Evolutionary conservation across 1,284 basidiomycete species (phyloP), one percentile per base, ranked within the genome.

Genomic region (Leccinum solheimii): DNA sequence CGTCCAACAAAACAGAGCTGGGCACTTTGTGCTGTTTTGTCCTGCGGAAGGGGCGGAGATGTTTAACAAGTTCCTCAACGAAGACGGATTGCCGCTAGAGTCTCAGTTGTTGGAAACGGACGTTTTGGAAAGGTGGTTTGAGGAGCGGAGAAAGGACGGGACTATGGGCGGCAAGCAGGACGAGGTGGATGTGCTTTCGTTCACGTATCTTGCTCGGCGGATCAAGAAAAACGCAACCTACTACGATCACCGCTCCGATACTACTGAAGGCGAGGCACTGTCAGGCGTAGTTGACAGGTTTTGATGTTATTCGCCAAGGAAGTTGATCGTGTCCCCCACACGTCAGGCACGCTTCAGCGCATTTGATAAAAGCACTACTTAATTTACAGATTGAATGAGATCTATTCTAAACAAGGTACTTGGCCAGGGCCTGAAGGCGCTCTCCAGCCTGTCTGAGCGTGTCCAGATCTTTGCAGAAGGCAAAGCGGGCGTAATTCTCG

Each of bases 401-500:
- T 48, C 8, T 50, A 16, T 10, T 64, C 63, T 69, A 73, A 56
- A 59, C 63, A 51, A 92, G 79, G 76, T 83, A 95, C 63, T 92
- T 85, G 69, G 85, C 86, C 66, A 98, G 79, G 19, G 79, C 80
- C 72, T 90, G 83, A 51, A 98, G 78, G 23, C 92, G 85, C 70
- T 93, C 88, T 34, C 87, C 88, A 19, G 95, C 95, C 45, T 79
- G 80, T 67, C 81, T 85, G 40, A 98, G 81, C 1, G 92, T 94
- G 50, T 92, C 92, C 27, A 87, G 67, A 69, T 97, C 95, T 73
- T 97, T 97, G 82, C 95, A 97, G 81, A 97, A 97, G 2, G 94
- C 90, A 74, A 98, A 95, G 56, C 95, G 86, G 30, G 86, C 88
- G 71, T 89, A 97, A 58, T 82, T 86, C 75, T 95, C 94, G 40